A percentile compares a stretch with the other conserved stretches of the same genome.
phyloP scores from a whole-genome alignment of 208 protist species.

The Herpetomonas muscarum region DNA sequence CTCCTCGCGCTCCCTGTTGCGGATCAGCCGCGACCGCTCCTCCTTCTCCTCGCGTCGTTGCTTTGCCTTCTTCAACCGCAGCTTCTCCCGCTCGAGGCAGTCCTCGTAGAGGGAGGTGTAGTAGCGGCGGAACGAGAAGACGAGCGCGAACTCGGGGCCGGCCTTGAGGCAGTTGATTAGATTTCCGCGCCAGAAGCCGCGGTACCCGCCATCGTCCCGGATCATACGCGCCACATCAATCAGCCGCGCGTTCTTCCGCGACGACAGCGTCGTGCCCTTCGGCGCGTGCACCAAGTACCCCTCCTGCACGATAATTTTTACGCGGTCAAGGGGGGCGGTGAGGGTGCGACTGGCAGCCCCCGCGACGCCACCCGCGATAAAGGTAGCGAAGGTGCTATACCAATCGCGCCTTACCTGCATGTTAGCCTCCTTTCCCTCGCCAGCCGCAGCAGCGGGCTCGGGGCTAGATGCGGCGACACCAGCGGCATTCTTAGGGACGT shows the following conservation, averaged over 20 bases:
- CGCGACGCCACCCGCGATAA: conserved; percentile 78
- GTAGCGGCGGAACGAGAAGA: conserved; percentile 84
- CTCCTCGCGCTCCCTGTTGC: conserved; percentile 26
- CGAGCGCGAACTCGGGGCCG: conserved; percentile 86
- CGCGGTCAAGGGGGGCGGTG: conserved; percentile 89
- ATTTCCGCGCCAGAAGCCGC: conserved; percentile 88
- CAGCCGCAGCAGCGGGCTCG: neutral
- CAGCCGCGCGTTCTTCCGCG: conserved; percentile 44
- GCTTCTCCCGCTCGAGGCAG: conserved; percentile 54
- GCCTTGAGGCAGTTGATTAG: conserved; percentile 89
- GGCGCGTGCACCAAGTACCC: conserved; percentile 54
- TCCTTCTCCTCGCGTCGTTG: conserved; percentile 20
- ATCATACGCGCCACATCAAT: conserved; percentile 74
- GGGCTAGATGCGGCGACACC: too few relatives aligned
- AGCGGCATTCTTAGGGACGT: too few relatives aligned
- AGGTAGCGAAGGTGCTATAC: conserved; percentile 74
- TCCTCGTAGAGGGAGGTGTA: conserved; percentile 78
- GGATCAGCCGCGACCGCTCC: conserved; percentile 19
- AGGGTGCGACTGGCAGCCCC: conserved; percentile 80
- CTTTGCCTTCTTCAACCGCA: conserved; percentile 17
- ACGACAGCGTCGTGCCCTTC: conserved; percentile 10
- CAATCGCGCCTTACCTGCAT: conserved; percentile 68
- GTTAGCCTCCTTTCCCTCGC: neutral
- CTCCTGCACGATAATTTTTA: conserved; percentile 92
- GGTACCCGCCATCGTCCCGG: conserved; percentile 65